phyloP scores from a whole-genome alignment of 208 protist species.

The Naegleria gruberi region DNA sequence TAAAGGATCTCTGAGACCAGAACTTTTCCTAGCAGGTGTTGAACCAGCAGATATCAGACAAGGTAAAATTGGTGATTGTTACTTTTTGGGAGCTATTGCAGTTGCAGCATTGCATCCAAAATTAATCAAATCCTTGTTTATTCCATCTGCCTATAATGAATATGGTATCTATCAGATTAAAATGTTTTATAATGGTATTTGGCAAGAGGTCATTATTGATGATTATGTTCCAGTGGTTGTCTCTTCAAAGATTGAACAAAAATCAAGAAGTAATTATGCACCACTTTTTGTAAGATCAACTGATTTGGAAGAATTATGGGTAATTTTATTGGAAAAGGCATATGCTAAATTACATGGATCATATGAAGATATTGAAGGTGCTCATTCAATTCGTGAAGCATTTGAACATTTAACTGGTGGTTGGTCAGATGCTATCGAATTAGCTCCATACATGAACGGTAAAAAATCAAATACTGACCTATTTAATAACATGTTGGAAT shows the following conservation, averaged over 20 bases:
- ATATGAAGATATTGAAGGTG: background rate
- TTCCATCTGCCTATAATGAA: background rate
- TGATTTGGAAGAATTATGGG: background rate
- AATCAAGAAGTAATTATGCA: background rate
- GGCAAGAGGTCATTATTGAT: background rate
- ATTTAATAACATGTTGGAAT: background rate
- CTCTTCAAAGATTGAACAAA: background rate
- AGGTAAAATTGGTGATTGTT: background rate
- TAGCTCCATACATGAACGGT: background rate
- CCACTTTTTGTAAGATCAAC: background rate
- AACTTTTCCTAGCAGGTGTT: background rate
- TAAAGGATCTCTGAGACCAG: background rate
- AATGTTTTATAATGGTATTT: background rate
- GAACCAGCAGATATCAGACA: background rate
- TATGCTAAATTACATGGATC: slow-evolving; percentile 11
- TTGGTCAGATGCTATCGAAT: background rate
- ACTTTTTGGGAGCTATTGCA: background rate
- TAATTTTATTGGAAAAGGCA: background rate
- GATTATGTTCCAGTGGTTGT: background rate
- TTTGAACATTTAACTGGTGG: background rate
- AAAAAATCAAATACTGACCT: background rate
- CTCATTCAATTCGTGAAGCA: background rate
- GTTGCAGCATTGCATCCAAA: background rate
- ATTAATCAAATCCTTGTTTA: background rate
- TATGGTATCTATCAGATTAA: background rate